A percentile compares a stretch with the other conserved stretches of the same genome.
Conservation (phyloP, 2,329 filamentous ascomycete species). For the Periconia sp. region DNA sequence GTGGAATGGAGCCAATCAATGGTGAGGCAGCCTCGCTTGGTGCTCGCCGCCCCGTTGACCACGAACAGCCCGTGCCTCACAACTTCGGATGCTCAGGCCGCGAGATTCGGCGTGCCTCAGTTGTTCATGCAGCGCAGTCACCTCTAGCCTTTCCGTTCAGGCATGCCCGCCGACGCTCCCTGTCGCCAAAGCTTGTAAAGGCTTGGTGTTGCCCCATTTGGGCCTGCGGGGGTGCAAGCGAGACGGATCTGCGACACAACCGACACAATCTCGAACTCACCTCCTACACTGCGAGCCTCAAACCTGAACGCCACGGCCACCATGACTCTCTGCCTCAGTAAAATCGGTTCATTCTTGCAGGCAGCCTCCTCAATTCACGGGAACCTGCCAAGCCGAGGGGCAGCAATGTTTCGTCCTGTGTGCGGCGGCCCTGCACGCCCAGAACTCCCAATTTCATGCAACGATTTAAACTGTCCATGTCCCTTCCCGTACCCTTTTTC, state of each 20-base stretch:
- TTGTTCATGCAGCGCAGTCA: conserved; percentile 34
- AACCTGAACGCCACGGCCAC: conserved; percentile 22
- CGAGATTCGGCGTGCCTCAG: conserved; percentile 30
- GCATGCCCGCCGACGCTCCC: conserved; percentile 23
- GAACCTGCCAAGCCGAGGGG: conserved; percentile 39
- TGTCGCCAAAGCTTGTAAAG: conserved; percentile 26
- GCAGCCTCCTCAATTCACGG: conserved; percentile 30
- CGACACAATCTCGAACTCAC: conserved; percentile 40
- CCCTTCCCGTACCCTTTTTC: conserved; percentile 33
- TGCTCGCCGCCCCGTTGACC: conserved; percentile 11
- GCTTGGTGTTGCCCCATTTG: conserved; percentile 20
- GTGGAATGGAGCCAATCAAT: conserved; percentile 27
- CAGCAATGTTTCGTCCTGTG: conserved; percentile 45
- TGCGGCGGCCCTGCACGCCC: conserved; percentile 29
- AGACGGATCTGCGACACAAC: conserved; percentile 45
- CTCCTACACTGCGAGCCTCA: conserved; percentile 42
- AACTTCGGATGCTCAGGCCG: conserved; percentile 31
- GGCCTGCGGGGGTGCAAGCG: conserved; percentile 35
- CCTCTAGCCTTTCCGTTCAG: conserved; percentile 32
- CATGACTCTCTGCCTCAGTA: conserved; percentile 26
- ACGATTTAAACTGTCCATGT: conserved; percentile 44
- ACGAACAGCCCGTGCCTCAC: conserved; percentile 39
- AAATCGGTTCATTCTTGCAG: conserved; percentile 39
- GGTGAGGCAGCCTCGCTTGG: conserved; percentile 14
- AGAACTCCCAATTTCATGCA: conserved; percentile 46